Conservation (phyloP, 257 asterid genomes). For the Lycium barbarum region DNA sequence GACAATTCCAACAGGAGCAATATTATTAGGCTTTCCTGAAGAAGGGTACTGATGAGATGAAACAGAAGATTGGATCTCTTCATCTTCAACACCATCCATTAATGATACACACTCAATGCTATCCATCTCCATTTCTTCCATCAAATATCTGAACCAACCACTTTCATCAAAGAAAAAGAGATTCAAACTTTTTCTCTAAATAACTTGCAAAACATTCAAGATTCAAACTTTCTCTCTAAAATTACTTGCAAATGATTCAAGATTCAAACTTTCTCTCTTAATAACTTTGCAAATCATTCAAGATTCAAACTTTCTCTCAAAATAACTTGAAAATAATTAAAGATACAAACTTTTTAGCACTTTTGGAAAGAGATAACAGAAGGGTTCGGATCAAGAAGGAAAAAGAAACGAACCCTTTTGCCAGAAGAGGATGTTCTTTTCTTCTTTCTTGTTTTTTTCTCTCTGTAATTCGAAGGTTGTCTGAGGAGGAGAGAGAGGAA, state of each 20-base stretch:
- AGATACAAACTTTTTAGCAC: not conserved
- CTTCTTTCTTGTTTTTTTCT: conserved; percentile 27
- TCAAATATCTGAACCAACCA: conserved; percentile 3
- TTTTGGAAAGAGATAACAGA: not conserved
- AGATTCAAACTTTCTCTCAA: not conserved
- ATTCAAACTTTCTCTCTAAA: not conserved
- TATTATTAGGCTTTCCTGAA: conserved; percentile 55
- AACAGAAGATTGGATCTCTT: conserved; percentile 66
- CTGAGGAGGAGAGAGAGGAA: conserved; percentile 46
- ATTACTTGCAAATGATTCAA: no score
- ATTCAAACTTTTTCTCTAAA: conserved; percentile 17
- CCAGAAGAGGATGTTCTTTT: conserved; percentile 36
- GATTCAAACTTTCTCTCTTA: no score
- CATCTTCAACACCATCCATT: conserved; percentile 77
- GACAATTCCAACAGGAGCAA: conserved; percentile 50
- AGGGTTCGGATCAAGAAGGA: conserved; percentile 17
- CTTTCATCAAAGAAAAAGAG: not conserved
- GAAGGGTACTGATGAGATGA: conserved; percentile 45
- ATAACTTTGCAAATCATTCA: no score
- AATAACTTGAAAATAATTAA: not conserved
- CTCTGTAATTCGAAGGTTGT: conserved; percentile 22
- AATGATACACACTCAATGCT: conserved; percentile 74
- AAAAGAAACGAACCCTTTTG: conserved; percentile 28
- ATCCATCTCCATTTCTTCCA: conserved; percentile 61
- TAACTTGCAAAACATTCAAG: not conserved